phyloP scores from a whole-genome alignment of 768 basidiomycete genomes.

The Russula emetica region DNA sequence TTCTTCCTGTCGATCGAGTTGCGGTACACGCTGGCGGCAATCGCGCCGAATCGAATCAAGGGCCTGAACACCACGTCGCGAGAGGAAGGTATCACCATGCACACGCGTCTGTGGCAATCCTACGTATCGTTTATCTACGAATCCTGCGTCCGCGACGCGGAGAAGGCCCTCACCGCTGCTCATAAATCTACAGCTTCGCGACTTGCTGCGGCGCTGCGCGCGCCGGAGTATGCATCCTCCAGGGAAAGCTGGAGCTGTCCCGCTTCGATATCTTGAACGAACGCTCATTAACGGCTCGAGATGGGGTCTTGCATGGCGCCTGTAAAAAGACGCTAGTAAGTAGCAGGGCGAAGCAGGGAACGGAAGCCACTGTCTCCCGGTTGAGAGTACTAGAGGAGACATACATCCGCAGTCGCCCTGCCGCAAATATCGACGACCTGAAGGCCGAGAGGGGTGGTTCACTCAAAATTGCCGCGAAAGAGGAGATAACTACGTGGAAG shows the following conservation, averaged over 20 bases:
- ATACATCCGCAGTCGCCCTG: slow-evolving; percentile 32
- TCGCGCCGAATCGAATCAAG: slow-evolving; percentile 32
- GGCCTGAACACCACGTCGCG: slow-evolving; percentile 12
- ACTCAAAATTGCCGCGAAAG: slow-evolving; percentile 30
- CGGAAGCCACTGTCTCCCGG: background rate
- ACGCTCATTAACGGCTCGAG: slow-evolving; percentile 12
- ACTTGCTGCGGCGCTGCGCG: slow-evolving; percentile 32
- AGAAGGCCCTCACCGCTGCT: slow-evolving; percentile 31
- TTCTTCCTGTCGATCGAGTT: slow-evolving; percentile 37
- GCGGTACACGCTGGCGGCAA: slow-evolving; percentile 34
- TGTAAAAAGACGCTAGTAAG: background rate
- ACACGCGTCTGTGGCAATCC: slow-evolving; percentile 27
- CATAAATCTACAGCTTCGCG: slow-evolving; percentile 33
- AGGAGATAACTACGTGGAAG: slow-evolving; percentile 27
- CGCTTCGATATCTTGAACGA: slow-evolving; percentile 29
- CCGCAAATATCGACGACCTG: slow-evolving; percentile 19
- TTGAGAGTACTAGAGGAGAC: slow-evolving; percentile 4
- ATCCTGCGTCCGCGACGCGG: slow-evolving; percentile 32
- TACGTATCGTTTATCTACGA: slow-evolving; percentile 31
- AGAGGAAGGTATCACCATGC: slow-evolving; percentile 15
- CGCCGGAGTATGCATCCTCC: slow-evolving; percentile 27
- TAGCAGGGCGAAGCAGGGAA: background rate
- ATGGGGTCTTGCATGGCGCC: background rate
- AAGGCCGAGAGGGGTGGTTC: slow-evolving; percentile 32
- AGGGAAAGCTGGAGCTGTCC: slow-evolving; percentile 32